phyloP scores from a whole-genome alignment of 345 rosid species.

The Microcos paniculata region DNA sequence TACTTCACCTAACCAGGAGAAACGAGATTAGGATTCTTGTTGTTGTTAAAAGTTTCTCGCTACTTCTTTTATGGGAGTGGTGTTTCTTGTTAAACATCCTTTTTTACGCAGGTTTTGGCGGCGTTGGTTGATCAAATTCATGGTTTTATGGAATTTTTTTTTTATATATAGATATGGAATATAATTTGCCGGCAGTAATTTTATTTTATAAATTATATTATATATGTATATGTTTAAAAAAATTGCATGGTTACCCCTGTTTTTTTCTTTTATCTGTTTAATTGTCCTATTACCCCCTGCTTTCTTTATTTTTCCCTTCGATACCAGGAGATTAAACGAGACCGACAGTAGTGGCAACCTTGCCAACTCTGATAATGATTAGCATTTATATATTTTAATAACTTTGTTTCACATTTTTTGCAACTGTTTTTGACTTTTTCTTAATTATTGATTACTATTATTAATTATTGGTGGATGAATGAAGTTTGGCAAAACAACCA shows the following conservation, averaged over 20 bases:
- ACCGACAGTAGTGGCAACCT: not conserved
- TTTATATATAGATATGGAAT: no score
- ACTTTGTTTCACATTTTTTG: not conserved
- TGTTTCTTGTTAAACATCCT: not conserved
- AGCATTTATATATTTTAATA: conserved; percentile 13
- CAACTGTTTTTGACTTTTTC: conserved; percentile 1
- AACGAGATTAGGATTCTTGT: conserved; percentile 22
- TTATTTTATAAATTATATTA: no score
- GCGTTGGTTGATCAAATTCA: not conserved
- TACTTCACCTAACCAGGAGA: conserved; percentile 22
- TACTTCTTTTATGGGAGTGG: no score
- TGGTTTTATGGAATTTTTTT: conserved; percentile 5
- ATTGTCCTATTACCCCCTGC: not conserved
- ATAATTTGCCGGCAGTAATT: no score
- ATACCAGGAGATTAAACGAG: not conserved
- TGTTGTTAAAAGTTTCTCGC: not conserved
- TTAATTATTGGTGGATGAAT: not conserved
- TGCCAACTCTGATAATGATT: conserved; percentile 31
- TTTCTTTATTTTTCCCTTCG: not conserved
- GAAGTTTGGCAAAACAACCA: not conserved
- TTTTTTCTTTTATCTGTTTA: not conserved
- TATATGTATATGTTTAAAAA: no score
- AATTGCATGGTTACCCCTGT: not conserved
- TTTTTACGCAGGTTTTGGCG: not conserved
- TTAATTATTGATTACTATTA: no score